phyloP scores from a whole-genome alignment of 768 basidiomycete species.

The Suillus placidus region DNA sequence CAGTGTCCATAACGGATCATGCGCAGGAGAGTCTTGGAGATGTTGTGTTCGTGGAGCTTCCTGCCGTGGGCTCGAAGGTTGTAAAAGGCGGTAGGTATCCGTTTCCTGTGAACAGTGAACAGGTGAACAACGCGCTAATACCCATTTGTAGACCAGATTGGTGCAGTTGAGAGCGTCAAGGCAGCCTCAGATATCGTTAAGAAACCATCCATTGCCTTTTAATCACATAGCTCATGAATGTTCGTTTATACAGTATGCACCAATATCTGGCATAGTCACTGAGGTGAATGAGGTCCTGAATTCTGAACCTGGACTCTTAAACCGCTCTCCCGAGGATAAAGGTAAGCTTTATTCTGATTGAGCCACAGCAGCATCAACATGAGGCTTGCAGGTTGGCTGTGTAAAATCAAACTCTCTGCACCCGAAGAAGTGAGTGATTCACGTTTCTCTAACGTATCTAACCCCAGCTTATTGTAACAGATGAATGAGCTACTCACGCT shows the following conservation, averaged over 20 bases:
- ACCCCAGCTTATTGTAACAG: constrained; percentile 37
- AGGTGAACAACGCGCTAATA: not conserved
- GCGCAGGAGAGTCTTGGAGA: constrained; percentile 93
- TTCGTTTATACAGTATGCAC: constrained; percentile 69
- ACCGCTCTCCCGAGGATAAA: constrained; percentile 82
- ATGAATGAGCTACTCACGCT: constrained; percentile 70
- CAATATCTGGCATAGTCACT: constrained; percentile 81
- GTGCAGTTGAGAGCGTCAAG: constrained; percentile 95
- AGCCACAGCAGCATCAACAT: constrained; percentile 5
- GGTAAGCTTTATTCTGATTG: constrained; percentile 49
- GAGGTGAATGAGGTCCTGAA: constrained; percentile 77
- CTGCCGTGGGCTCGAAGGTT: constrained; percentile 61
- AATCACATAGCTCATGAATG: constrained; percentile 16
- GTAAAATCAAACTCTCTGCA: constrained; percentile 83
- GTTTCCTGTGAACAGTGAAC: not conserved
- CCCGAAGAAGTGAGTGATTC: constrained; percentile 65
- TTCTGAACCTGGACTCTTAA: constrained; percentile 75
- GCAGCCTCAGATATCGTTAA: constrained; percentile 91
- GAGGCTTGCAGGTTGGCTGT: constrained; percentile 80
- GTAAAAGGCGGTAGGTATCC: constrained; percentile 69
- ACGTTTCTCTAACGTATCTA: constrained; percentile 6
- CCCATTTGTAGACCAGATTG: constrained; percentile 66
- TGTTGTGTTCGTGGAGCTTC: constrained; percentile 96
- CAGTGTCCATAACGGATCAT: constrained; percentile 86
- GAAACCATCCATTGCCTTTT: constrained; percentile 22